These are phyloP conservation scores for Cadophora sp. DNA, from an alignment of 2,329 filamentous ascomycete genomes.

Conservation along the genomic window DNA sequence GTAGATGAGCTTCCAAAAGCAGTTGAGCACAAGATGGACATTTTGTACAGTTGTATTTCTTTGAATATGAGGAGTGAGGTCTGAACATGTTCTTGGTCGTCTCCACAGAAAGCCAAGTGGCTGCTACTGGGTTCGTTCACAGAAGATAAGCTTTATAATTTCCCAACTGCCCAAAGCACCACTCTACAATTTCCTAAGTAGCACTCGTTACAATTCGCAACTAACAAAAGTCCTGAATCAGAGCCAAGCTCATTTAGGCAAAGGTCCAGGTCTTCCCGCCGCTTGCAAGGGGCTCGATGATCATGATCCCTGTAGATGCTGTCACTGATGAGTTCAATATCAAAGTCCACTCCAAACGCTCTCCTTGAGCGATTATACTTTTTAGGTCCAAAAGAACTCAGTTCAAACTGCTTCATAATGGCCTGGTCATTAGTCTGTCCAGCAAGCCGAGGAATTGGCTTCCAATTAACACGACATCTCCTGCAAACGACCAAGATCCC, in stretches of 20 bases:
- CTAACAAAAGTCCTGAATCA: background rate
- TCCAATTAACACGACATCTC: slow-evolving; percentile 64
- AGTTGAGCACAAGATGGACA: background rate
- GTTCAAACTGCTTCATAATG: slow-evolving; percentile 29
- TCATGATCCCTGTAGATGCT: slow-evolving; percentile 28
- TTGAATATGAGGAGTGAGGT: background rate
- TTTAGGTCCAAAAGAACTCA: background rate
- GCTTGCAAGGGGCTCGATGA: slow-evolving; percentile 19
- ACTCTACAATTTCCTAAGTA: background rate
- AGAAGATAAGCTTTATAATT: background rate
- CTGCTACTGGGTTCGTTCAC: background rate
- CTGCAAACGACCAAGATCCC: slow-evolving; percentile 62
- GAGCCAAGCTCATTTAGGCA: background rate
- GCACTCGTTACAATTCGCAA: too few species aligned
- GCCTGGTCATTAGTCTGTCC: slow-evolving; percentile 57
- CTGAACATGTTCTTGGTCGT: background rate
- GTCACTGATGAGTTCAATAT: slow-evolving; percentile 21
- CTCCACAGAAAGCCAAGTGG: background rate
- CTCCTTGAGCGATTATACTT: background rate
- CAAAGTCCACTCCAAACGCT: background rate
- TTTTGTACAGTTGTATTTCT: background rate
- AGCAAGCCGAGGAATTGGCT: slow-evolving; percentile 68
- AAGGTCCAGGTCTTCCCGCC: slow-evolving; percentile 18
- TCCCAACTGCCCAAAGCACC: background rate
- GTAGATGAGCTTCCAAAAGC: slow-evolving; percentile 13